Evolutionary conservation across 805 yeast species (phyloP).

Genomic region (Saccharomyces jurei): DNA sequence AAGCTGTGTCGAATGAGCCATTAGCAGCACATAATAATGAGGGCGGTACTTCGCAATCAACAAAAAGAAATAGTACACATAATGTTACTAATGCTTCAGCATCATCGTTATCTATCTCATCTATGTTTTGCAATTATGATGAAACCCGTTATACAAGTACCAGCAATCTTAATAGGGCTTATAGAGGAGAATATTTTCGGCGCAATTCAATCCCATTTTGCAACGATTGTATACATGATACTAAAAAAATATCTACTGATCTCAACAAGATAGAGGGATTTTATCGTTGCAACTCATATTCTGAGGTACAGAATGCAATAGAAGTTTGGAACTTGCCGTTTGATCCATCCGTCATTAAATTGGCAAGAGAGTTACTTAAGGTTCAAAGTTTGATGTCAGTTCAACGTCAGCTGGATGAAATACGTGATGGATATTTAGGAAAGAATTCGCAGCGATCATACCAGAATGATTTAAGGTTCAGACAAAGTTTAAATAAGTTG

Average conservation of each 20-base stretch:
- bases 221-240: constrained; percentile 5
- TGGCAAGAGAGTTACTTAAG: constrained; percentile 24
- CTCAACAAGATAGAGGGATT: constrained; percentile 1
- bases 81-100: constrained; percentile 7
- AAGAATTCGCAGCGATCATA: neutral
- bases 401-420: neutral
- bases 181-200: constrained; percentile 22
- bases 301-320: constrained; percentile 20
- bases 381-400: neutral
- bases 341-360: constrained; percentile 24
- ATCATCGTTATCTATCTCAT: constrained; percentile 18
- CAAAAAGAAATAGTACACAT: neutral
- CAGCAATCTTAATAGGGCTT: constrained; percentile 11
- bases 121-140: constrained; percentile 23
- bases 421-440: neutral
- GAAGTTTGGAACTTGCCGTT: constrained; percentile 27
- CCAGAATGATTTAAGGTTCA: neutral
- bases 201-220: constrained; percentile 21
- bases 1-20: constrained; percentile 1
- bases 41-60: too few relatives aligned
- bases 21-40: neutral
- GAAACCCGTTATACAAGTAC: constrained; percentile 13
- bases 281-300: constrained; percentile 19
- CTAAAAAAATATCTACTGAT: neutral
- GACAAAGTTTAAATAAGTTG: constrained; percentile 4